A percentile compares a stretch with the other conserved stretches of the same genome.
phyloP scores from a whole-genome alignment of 257 asterid species.

The Ocimum tenuiflorum region DNA sequence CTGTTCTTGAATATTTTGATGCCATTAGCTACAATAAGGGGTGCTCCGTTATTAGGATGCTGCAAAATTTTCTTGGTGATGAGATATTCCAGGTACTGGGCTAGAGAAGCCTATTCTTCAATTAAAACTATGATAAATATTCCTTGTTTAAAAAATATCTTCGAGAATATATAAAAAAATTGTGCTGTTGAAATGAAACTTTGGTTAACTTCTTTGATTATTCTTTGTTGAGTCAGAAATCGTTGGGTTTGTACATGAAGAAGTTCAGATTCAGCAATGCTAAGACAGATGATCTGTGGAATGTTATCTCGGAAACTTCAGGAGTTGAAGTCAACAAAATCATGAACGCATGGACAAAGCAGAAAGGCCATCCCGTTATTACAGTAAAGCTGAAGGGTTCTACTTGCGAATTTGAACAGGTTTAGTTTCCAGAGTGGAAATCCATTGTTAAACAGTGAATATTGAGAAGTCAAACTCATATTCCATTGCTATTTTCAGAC shows the following conservation, averaged over 20 bases:
- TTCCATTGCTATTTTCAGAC: conserved; percentile 16
- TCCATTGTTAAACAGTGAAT: not conserved
- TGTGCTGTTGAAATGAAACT: not conserved
- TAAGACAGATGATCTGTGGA: conserved; percentile 41
- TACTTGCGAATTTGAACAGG: conserved; percentile 36
- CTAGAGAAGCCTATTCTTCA: not conserved
- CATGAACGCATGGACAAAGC: conserved; percentile 40
- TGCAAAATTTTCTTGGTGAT: conserved; percentile 33
- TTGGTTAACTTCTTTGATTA: not conserved
- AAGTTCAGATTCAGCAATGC: conserved; percentile 32
- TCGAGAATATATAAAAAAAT: not conserved
- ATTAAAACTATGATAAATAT: not conserved
- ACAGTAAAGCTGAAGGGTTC: conserved; percentile 21
- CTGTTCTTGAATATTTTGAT: conserved; percentile 36
- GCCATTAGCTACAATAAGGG: conserved; percentile 37
- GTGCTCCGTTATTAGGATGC: conserved; percentile 35
- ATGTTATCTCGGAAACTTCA: conserved; percentile 35
- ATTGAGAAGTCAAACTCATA: not conserved
- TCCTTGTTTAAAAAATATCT: not conserved
- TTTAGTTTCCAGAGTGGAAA: not conserved
- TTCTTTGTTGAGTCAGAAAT: conserved; percentile 24
- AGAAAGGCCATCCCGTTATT: conserved; percentile 40
- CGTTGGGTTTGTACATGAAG: conserved; percentile 34
- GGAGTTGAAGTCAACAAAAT: conserved; percentile 29
- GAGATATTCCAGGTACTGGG: conserved; percentile 36